Evolutionary conservation across 148 eudicot species (phyloP).

Genomic region (Silene conica): DNA sequence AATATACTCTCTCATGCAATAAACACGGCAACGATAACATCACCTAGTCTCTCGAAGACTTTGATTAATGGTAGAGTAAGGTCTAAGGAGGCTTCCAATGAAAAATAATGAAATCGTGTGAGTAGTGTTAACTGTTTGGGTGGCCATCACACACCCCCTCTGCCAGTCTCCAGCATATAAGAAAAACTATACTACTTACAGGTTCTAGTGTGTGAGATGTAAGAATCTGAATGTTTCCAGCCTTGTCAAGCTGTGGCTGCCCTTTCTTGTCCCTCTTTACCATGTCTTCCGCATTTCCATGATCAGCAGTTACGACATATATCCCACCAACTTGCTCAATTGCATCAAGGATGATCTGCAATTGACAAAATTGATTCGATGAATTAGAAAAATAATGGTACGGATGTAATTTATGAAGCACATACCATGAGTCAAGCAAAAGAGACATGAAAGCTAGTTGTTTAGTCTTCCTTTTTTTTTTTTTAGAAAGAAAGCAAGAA

Average conservation of each 20-base stretch:
- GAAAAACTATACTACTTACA: constrained; percentile 35
- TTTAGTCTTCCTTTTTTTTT: background rate
- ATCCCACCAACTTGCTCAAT: constrained; percentile 88
- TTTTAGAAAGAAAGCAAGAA: background rate
- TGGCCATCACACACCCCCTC: background rate
- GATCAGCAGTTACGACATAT: constrained; percentile 89
- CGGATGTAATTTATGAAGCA: background rate
- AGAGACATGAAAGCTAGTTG: background rate
- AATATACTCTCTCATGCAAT: too few relatives aligned
- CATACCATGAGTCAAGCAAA: background rate
- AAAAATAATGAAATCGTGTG: too few relatives aligned
- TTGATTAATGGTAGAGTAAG: too few relatives aligned
- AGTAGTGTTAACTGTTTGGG: background rate
- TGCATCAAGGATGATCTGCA: constrained; percentile 81
- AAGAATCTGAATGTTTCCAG: constrained; percentile 75
- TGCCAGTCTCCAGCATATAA: background rate
- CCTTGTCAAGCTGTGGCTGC: constrained; percentile 70
- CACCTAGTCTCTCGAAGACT: too few relatives aligned
- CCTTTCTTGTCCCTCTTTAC: constrained; percentile 96
- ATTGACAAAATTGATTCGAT: background rate
- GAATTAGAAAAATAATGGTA: background rate
- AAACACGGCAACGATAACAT: too few relatives aligned
- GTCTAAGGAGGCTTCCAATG: too few relatives aligned
- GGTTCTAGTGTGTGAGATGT: constrained; percentile 94
- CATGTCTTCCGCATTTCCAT: constrained; percentile 99